Percentiles rank a stretch among this genome's conserved stretches.
These are phyloP conservation scores for Trichophyton simii DNA, from an alignment of 2,329 filamentous ascomycete species.

Conservation along the genomic window DNA sequence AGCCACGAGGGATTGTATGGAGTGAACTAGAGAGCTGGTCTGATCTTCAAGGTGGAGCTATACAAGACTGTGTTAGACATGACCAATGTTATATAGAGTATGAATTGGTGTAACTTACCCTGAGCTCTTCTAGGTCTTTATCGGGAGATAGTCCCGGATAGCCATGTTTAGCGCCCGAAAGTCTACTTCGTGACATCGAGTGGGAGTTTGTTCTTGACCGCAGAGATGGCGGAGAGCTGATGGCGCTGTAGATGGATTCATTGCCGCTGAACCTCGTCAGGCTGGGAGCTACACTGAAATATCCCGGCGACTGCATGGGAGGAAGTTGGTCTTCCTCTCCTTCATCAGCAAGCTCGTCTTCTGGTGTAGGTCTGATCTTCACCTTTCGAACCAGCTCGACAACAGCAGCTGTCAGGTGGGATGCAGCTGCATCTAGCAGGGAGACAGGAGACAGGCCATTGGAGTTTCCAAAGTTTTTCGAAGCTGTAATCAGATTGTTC, in stretches of 20 bases:
- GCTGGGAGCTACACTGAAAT: slow-evolving; percentile 49
- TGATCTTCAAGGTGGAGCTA: slow-evolving; percentile 73
- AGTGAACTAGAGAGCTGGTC: slow-evolving; percentile 63
- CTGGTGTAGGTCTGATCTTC: slow-evolving; percentile 67
- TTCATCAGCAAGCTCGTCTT: slow-evolving; percentile 63
- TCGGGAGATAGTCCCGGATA: slow-evolving; percentile 34
- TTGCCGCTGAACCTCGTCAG: slow-evolving; percentile 45
- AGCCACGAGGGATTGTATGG: slow-evolving; percentile 67
- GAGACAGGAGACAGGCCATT: slow-evolving; percentile 85
- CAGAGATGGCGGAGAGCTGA: slow-evolving; percentile 50
- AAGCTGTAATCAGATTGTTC: slow-evolving; percentile 88
- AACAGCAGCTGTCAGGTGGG: slow-evolving; percentile 72
- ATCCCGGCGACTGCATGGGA: slow-evolving; percentile 55
- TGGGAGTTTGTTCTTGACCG: slow-evolving; percentile 24
- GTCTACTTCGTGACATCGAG: slow-evolving; percentile 22
- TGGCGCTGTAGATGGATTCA: slow-evolving; percentile 63
- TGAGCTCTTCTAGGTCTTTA: slow-evolving; percentile 47
- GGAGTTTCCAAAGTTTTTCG: slow-evolving; percentile 76
- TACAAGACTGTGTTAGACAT: background rate
- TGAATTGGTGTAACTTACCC: slow-evolving; percentile 32
- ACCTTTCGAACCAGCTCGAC: slow-evolving; percentile 73
- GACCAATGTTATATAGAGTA: background rate
- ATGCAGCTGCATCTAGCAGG: slow-evolving; percentile 81
- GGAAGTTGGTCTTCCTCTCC: slow-evolving; percentile 46
- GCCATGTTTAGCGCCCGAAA: slow-evolving; percentile 21